phyloP scores from a whole-genome alignment of 2,329 filamentous ascomycete species.

The Paecilomyces variotii region DNA sequence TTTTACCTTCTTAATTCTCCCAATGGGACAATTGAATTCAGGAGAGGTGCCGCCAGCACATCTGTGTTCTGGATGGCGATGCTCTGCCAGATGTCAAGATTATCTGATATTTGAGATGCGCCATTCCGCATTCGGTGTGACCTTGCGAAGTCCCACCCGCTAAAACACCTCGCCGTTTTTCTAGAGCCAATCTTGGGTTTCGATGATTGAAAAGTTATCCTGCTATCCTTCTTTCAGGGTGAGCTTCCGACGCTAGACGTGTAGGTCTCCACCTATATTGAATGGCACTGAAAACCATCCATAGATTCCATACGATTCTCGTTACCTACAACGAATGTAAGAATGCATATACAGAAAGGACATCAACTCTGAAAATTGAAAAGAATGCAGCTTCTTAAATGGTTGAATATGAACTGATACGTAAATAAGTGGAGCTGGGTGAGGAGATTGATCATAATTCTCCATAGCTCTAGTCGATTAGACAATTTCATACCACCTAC shows the following conservation, averaged over 20 bases:
- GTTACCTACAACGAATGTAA: not conserved
- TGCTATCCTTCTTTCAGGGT: not conserved
- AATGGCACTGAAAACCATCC: not conserved
- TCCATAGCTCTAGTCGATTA: not conserved
- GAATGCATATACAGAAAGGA: not conserved
- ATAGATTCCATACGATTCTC: not conserved
- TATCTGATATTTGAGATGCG: not conserved
- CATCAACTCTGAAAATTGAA: not conserved
- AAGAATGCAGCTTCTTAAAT: not conserved
- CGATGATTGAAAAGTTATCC: not conserved
- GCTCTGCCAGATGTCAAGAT: no score
- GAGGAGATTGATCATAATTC: not conserved
- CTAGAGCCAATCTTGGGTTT: not conserved
- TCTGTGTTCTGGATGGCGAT: no score
- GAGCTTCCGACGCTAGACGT: not conserved
- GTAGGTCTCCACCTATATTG: not conserved
- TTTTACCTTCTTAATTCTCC: no score
- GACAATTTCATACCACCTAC: not conserved
- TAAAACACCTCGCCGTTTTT: not conserved
- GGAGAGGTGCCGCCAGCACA: no score
- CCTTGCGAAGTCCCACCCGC: not conserved
- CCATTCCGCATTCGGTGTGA: not conserved
- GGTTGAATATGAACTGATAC: not conserved
- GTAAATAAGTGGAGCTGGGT: not conserved
- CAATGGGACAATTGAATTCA: no score